Base-by-base conservation (phyloP, 2,329 filamentous ascomycete species). In the Diaporthe aspalathi region DNA sequence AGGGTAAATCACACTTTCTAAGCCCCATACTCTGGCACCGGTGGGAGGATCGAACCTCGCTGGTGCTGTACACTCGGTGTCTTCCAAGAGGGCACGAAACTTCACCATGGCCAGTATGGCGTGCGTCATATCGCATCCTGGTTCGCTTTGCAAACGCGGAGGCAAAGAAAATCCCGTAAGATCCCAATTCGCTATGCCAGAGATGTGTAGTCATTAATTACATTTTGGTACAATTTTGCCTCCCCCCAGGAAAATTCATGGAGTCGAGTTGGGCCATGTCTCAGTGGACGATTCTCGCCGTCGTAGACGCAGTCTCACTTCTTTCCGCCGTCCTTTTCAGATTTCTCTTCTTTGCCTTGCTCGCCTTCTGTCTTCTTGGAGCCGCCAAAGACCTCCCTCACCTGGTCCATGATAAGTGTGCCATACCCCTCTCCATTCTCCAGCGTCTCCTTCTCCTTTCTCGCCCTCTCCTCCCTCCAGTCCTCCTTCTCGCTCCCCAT, bases 391-490 rank as follows among this genome's bases (percentile, higher is more conserved):
- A 88, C 88, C 73, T 90, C 88, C n/a, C 79, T 79, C 68, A 90
- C 81, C 78, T 90, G 88, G 11, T 88, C 86, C 73, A 85, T 79
- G 68, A 90, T 90, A 70, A 90, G 81, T 45, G 85, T 87, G 73
- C 84, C 85, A 76, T 88, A 84, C 3, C 88, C 87, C 75, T 85
- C 87, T 5, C 88, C 88, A 73, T 88, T 85, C 66, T 86, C 83
- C 49, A 90, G 78, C 70, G 86, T 87, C 78, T 84, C 85, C 72
- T 82, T 82, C 76, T 89, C 87, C 77, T 85, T 83, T 76, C 83
- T 82, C 4, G 83, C 81, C 73, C 88, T 81, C 82, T 85, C 85
- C 79, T 84, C 79, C 77, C 83, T 82, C 88, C 88, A 90, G 74
- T 86, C 83, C 54, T 84, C 83, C n/a, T 79, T 79, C 77, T 89